Conservation (phyloP, 148 eudicot genomes). For the Amaranthus cruentus region DNA sequence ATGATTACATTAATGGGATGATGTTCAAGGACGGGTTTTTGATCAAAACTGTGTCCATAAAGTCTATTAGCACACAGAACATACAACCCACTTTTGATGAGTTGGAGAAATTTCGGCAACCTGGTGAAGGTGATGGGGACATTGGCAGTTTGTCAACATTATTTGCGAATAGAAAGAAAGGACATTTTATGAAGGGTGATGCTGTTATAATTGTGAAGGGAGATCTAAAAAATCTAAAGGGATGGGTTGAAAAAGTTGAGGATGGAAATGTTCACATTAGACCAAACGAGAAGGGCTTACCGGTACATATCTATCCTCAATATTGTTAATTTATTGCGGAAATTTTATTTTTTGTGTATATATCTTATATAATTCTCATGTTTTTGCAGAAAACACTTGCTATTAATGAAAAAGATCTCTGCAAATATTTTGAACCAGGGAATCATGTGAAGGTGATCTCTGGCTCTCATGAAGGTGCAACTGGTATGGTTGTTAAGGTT, state of each 20-base stretch:
- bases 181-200: slow-evolving; percentile 99
- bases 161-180: slow-evolving; percentile 94
- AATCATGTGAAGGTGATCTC: slow-evolving; percentile 96
- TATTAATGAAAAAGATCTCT: slow-evolving; percentile 78
- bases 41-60: slow-evolving; percentile 77
- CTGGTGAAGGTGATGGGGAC: slow-evolving; percentile 89
- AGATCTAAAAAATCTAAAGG: slow-evolving; percentile 85
- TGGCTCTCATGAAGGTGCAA: slow-evolving; percentile 89
- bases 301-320: slow-evolving; percentile 32
- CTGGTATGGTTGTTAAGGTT: slow-evolving; percentile 97
- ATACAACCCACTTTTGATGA: slow-evolving; percentile 96
- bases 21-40: slow-evolving; percentile 92
- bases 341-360: background rate
- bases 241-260: slow-evolving; percentile 97
- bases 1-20: slow-evolving; percentile 80
- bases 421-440: slow-evolving; percentile 96
- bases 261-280: slow-evolving; percentile 85
- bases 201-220: slow-evolving; percentile 86
- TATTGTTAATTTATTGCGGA: background rate
- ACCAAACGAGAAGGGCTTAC: slow-evolving; percentile 77
- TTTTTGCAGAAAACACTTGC: slow-evolving; percentile 71
- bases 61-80: slow-evolving; percentile 68
- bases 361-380: slow-evolving; percentile 12
- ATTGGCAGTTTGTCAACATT: slow-evolving; percentile 73
- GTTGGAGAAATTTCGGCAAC: slow-evolving; percentile 85